phyloP scores from a whole-genome alignment of 805 yeast genomes.

The Tetrapisispora phaffii region DNA sequence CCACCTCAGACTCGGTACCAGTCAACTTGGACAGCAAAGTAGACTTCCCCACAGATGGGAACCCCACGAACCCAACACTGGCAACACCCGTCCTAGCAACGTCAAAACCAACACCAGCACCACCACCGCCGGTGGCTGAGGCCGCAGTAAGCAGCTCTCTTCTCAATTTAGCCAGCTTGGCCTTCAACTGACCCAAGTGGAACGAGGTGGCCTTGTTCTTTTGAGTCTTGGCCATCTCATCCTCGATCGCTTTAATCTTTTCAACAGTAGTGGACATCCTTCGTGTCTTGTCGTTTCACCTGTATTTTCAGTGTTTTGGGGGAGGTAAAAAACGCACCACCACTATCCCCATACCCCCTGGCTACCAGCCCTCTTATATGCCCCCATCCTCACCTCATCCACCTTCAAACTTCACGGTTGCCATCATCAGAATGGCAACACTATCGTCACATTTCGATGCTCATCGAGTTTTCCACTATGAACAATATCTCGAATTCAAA shows the following conservation, averaged over 20 bases:
- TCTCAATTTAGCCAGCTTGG: constrained; percentile 89
- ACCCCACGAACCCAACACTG: constrained; percentile 94
- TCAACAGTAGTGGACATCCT: constrained; percentile 59
- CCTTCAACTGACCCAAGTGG: constrained; percentile 95
- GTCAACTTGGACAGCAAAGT: constrained; percentile 82
- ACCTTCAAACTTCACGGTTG: background rate
- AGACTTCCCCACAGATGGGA: constrained; percentile 85
- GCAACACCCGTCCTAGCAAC: constrained; percentile 99
- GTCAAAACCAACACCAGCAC: constrained; percentile 90
- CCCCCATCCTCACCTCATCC: background rate
- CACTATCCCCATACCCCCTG: no score
- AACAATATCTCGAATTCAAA: no score
- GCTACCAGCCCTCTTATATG: background rate
- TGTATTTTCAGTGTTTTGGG: no score
- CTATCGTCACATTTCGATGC: no score
- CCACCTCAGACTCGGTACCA: constrained; percentile 96
- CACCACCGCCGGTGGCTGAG: constrained; percentile 73
- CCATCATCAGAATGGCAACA: no score
- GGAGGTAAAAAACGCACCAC: no score
- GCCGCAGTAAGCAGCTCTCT: constrained; percentile 76
- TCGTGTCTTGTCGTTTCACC: no score
- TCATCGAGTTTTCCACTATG: background rate
- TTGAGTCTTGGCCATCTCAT: constrained; percentile 96
- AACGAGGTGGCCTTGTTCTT: constrained; percentile 96
- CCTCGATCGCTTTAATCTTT: constrained; percentile 79